Evolutionary conservation across 768 basidiomycete genomes (phyloP).

Genomic region (Lyophyllum semitale): DNA sequence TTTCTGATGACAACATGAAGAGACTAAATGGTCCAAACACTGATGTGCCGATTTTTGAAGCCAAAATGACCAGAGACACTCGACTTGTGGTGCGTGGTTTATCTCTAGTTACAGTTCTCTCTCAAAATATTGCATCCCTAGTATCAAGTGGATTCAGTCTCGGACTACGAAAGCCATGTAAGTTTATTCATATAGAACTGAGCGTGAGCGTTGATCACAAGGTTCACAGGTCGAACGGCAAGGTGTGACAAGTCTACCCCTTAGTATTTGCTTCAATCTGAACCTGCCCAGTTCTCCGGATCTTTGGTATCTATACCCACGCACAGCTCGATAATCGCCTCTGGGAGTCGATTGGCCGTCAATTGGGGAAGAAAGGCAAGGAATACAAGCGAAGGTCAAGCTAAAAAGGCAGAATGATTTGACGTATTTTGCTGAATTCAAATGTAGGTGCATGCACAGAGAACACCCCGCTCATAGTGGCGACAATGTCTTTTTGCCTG

Average conservation of each 20-base stretch:
- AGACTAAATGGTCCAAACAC: constrained; percentile 11
- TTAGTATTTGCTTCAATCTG: neutral
- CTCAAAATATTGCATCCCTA: neutral
- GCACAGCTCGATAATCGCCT: constrained; percentile 37
- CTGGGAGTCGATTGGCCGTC: constrained; percentile 39
- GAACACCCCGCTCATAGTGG: constrained; percentile 32
- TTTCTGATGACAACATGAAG: constrained; percentile 17
- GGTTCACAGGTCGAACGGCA: constrained; percentile 13
- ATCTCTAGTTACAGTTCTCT: neutral
- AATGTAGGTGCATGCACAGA: constrained; percentile 47
- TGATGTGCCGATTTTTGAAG: constrained; percentile 16
- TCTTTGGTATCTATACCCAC: constrained; percentile 32
- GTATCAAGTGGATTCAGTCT: constrained; percentile 18
- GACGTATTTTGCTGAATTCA: neutral
- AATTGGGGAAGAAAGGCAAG: constrained; percentile 40
- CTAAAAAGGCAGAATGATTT: neutral
- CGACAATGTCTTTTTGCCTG: constrained; percentile 49
- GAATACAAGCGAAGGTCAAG: constrained; percentile 55
- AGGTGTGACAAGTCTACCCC: neutral
- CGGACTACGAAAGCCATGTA: constrained; percentile 12
- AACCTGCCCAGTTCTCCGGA: constrained; percentile 9
- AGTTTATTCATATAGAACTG: neutral
- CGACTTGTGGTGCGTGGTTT: constrained; percentile 13
- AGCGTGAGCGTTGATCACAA: neutral
- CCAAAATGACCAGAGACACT: constrained; percentile 15